A percentile compares a stretch with the other conserved stretches of the same genome.
phyloP scores from a whole-genome alignment of 257 asterid genomes.

The Lycium barbarum region DNA sequence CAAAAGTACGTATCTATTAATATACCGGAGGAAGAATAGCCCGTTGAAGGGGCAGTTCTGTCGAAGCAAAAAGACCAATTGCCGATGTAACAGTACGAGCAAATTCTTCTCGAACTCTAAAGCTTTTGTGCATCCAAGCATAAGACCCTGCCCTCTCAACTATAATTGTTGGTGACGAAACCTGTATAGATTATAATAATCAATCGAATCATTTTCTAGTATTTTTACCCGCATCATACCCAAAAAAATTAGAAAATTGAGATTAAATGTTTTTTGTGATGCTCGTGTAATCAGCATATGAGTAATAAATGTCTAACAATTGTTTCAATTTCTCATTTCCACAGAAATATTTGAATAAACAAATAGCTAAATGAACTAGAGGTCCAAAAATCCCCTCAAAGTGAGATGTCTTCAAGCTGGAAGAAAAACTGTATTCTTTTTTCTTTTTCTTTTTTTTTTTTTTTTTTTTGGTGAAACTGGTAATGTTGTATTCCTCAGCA shows the following conservation, averaged over 20 bases:
- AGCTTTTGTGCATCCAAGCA: constrained; percentile 96
- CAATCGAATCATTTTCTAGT: constrained; percentile 23
- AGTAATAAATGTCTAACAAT: neutral
- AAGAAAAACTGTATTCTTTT: too few species aligned
- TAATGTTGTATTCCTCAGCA: too few species aligned
- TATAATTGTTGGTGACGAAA: constrained; percentile 94
- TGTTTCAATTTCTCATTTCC: constrained; percentile 11
- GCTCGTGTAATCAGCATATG: neutral
- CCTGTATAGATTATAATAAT: constrained; percentile 52
- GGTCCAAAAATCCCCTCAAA: neutral
- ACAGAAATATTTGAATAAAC: neutral
- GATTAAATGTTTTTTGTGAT: constrained; percentile 2
- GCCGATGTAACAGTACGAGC: constrained; percentile 94
- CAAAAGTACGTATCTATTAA: neutral
- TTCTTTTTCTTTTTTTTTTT: too few species aligned
- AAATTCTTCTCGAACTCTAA: constrained; percentile 98
- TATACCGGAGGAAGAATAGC: constrained; percentile 98
- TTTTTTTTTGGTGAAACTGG: too few species aligned
- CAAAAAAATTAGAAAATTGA: constrained; percentile 1
- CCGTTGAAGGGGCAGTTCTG: constrained; percentile 98
- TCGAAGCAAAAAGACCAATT: constrained; percentile 85
- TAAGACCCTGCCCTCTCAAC: constrained; percentile 96
- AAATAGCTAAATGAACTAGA: neutral
- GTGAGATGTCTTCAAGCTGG: too few species aligned
- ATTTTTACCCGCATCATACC: constrained; percentile 4